Evolutionary conservation across 495 filamentous ascomycete genomes (phyloP).

Genomic region (Penicillium goetzii): DNA sequence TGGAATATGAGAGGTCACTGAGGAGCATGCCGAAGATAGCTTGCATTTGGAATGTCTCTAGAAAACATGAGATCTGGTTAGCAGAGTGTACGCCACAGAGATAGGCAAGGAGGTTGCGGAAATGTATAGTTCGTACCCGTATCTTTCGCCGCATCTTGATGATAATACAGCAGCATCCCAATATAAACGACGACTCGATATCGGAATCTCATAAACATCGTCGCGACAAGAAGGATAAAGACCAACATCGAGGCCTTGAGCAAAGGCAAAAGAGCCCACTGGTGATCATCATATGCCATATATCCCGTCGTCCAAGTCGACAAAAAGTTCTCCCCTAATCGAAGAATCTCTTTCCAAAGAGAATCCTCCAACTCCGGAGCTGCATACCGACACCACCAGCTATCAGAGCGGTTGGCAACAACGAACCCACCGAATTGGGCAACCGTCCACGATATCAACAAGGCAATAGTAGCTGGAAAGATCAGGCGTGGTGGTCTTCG

Average conservation of each 20-base stretch:
- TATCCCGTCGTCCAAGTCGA: conserved; percentile 62
- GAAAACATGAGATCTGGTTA: neutral
- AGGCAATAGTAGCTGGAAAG: conserved; percentile 62
- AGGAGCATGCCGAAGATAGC: conserved; percentile 68
- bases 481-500: conserved; percentile 66
- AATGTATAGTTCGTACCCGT: conserved; percentile 27
- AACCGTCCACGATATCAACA: conserved; percentile 61
- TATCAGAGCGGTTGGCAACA: conserved; percentile 59
- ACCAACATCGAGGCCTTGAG: conserved; percentile 65
- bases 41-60: conserved; percentile 58
- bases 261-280: conserved; percentile 68
- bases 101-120: neutral
- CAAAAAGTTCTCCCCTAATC: conserved; percentile 56
- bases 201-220: conserved; percentile 58
- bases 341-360: conserved; percentile 42
- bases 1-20: conserved; percentile 51
- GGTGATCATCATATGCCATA: conserved; percentile 66
- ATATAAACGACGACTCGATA: conserved; percentile 60
- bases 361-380: conserved; percentile 50
- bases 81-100: neutral
- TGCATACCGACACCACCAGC: conserved; percentile 64
- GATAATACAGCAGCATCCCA: conserved; percentile 57
- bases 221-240: conserved; percentile 60
- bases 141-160: conserved; percentile 44
- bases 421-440: conserved; percentile 64